A percentile compares a stretch with the other conserved stretches of the same genome.
These are phyloP conservation scores for Phylloporus sp. DNA, from an alignment of 768 basidiomycete genomes.

Conservation along the genomic window DNA sequence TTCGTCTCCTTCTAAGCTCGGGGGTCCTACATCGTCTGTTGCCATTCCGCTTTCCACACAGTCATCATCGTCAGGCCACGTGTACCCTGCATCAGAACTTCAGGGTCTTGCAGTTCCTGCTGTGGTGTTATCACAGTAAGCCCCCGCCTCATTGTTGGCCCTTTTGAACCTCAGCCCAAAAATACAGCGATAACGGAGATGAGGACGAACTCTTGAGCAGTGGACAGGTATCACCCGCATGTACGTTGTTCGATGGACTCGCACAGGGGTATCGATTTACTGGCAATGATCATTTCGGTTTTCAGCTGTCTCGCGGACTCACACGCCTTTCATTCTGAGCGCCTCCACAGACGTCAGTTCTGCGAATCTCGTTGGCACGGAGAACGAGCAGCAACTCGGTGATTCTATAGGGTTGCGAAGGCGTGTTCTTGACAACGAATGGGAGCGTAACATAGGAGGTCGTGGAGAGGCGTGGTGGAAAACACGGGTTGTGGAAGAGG, in stretches of 20 bases:
- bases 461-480: constrained; percentile 20
- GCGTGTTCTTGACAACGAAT: constrained; percentile 7
- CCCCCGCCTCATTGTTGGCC: not conserved
- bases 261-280: constrained; percentile 7
- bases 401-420: constrained; percentile 3
- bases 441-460: constrained; percentile 22
- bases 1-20: constrained; percentile 20
- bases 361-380: constrained; percentile 19
- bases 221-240: constrained; percentile 69
- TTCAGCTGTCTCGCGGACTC: constrained; percentile 23
- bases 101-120: constrained; percentile 34
- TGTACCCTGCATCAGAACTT: constrained; percentile 24
- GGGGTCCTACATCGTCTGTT: constrained; percentile 26
- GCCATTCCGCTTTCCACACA: constrained; percentile 32
- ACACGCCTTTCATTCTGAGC: constrained; percentile 23
- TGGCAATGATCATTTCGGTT: not conserved
- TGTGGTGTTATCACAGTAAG: constrained; percentile 40
- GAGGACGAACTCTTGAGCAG: constrained; percentile 73
- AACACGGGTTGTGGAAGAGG: constrained; percentile 12
- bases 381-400: constrained; percentile 12
- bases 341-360: constrained; percentile 30
- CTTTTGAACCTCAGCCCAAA: not conserved
- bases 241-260: constrained; percentile 37
- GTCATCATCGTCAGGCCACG: constrained; percentile 33
- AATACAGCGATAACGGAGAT: constrained; percentile 36